phyloP scores from a whole-genome alignment of 139 green algal species.

The Microglena sp. region DNA sequence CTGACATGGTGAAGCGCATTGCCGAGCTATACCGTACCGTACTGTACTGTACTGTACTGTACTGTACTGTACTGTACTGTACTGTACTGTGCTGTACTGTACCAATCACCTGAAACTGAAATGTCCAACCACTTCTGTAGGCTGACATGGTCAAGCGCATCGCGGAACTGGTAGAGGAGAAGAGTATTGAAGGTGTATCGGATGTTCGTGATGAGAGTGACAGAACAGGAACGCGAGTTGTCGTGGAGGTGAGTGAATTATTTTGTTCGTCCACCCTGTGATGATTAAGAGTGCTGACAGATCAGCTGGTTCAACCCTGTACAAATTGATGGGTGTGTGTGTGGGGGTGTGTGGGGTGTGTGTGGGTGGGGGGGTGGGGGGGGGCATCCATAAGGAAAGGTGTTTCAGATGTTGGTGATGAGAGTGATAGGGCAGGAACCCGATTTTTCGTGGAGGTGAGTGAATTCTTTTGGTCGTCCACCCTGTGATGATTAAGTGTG shows the following conservation, averaged over 20 bases:
- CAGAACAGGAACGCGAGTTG: conserved; percentile 74
- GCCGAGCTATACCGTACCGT: too few species aligned
- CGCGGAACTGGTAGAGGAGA: conserved; percentile 74
- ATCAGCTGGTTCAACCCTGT: too few species aligned
- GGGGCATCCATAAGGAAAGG: conserved; percentile 41
- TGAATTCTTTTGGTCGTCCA: too few species aligned
- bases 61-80: background rate
- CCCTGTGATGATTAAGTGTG: too few species aligned
- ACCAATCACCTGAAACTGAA: background rate
- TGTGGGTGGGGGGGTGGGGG: background rate
- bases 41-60: too few species aligned
- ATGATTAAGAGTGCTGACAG: too few species aligned
- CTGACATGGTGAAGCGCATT: too few species aligned
- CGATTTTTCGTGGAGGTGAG: too few species aligned
- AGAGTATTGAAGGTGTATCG: conserved; percentile 56
- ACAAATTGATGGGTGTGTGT: background rate
- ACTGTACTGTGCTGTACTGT: background rate
- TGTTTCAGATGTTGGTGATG: conserved; percentile 92
- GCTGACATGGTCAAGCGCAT: conserved; percentile 65
- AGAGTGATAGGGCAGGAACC: too few species aligned
- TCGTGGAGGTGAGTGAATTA: conserved; percentile 64
- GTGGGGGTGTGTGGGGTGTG: background rate
- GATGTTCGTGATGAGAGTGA: conserved; percentile 94
- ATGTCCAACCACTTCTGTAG: conserved; percentile 16
- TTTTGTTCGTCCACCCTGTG: too few species aligned